phyloP scores from a whole-genome alignment of 2,329 filamentous ascomycete genomes.

The Exophiala viscosa region DNA sequence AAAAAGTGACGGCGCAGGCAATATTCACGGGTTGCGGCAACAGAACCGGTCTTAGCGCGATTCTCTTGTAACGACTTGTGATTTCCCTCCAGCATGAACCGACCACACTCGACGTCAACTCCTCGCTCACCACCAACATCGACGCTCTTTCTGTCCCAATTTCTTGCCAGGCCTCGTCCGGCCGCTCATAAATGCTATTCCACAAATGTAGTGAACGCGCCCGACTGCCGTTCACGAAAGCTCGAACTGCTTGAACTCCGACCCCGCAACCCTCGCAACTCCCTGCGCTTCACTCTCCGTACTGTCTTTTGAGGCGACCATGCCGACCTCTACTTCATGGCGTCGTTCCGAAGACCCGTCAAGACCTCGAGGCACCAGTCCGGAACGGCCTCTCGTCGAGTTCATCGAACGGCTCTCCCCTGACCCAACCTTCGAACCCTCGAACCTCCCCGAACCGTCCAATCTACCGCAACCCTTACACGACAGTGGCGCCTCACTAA shows the following conservation, averaged over 20 bases:
- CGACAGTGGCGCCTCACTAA: constrained; percentile 9
- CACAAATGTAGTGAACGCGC: constrained; percentile 23
- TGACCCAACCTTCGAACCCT: constrained; percentile 16
- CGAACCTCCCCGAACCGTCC: constrained; percentile 5
- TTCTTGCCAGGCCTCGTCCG: constrained; percentile 13
- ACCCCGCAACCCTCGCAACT: constrained; percentile 25
- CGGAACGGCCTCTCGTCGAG: constrained; percentile 19
- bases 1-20: not conserved
- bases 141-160: constrained; percentile 5
- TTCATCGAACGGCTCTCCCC: constrained; percentile 28
- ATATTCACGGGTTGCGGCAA: too few species aligned
- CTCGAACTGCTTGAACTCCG: constrained; percentile 6
- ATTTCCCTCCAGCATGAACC: not conserved
- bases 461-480: constrained; percentile 3
- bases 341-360: constrained; percentile 15
- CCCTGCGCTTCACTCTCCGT: constrained; percentile 2
- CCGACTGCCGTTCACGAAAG: constrained; percentile 2
- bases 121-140: constrained; percentile 3
- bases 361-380: constrained; percentile 17
- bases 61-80: not conserved
- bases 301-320: constrained; percentile 11
- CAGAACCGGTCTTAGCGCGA: too few species aligned
- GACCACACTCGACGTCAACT: not conserved
- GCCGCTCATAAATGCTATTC: constrained; percentile 10
- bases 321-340: constrained; percentile 28